Evolutionary conservation across 179 eudicot genomes (phyloP).

Genomic region (Sideroxylon spinosum): DNA sequence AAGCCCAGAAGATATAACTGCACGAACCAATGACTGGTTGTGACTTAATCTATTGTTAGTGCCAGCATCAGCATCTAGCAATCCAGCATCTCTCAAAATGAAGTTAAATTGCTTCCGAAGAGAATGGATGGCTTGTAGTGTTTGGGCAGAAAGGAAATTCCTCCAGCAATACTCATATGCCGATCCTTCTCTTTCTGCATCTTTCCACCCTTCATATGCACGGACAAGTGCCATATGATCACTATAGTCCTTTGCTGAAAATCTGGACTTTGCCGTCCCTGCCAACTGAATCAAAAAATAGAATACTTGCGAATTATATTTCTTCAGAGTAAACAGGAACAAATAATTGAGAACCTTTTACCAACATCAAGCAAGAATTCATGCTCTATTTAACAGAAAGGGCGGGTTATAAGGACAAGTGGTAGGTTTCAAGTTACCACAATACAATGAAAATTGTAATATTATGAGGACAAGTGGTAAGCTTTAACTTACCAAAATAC

Average conservation of each 20-base stretch:
- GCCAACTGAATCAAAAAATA: constrained; percentile 61
- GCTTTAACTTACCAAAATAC: not conserved
- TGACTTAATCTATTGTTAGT: constrained; percentile 75
- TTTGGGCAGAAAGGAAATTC: constrained; percentile 93
- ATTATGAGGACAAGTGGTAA: not conserved
- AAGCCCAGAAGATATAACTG: constrained; percentile 92
- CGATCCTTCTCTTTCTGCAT: constrained; percentile 97
- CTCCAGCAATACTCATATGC: constrained; percentile 98
- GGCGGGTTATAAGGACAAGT: no score
- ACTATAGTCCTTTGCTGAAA: constrained; percentile 98
- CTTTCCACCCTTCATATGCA: constrained; percentile 99
- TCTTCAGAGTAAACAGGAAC: not conserved
- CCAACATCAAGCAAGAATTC: not conserved
- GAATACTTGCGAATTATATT: not conserved
- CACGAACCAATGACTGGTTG: constrained; percentile 93
- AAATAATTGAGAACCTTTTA: not conserved
- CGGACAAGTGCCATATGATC: constrained; percentile 99
- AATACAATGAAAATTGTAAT: not conserved
- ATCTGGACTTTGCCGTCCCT: constrained; percentile 93
- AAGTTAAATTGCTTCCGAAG: constrained; percentile 83
- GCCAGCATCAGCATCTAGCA: constrained; percentile 63
- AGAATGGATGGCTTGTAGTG: constrained; percentile 98
- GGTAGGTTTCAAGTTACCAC: not conserved
- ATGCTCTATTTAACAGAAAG: no score
- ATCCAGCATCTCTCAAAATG: constrained; percentile 79